Evolutionary conservation across 139 green algal genomes (phyloP), one percentile per base, ranked within the genome.

Genomic region (Coccomyxa sp.): DNA sequence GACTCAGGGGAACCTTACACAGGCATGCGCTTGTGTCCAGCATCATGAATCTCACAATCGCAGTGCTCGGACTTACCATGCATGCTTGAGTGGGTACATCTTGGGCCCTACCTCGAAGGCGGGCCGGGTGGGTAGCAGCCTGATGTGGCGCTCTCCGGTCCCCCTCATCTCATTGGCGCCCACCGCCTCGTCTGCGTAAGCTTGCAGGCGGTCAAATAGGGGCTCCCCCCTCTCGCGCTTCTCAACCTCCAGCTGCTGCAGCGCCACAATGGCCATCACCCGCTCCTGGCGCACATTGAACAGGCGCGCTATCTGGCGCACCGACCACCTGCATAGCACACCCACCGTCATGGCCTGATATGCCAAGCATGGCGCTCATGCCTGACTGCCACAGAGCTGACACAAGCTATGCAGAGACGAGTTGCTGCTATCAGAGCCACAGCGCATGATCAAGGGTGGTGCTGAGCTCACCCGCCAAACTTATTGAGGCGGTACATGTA

Each of bases 261-360:
- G 80, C 8, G 82, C 83, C 5, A 93, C 39, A 78, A 93, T 93
- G 34, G 87, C 89, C 82, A 90, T 82, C 29, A 90, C 87, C 0
- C 89, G 80, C 83, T 93, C 87, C 79, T 86, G 75, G 4, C 89
- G 81, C 55, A 93, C 84, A 9, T 74, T 41, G 76, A 90, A 93
- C 39, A 80, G 40, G 10, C 76, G 40, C 6, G 88, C 85, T 10
- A 92, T 78, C 2, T 38, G 0, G 2, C 68, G 74, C 6, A 78
- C 24, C 7, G 35, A 68, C 39, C 77, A 87, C 75, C 84, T 89
- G 78, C n/a, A 31, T 34, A 41, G 2, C 2, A 74, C 3, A 7
- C 18, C 55, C 38, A 80, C 55, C 74, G 33, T 36, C 58, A 70
- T 22, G 31, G 14, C 44, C 55, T 38, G 27, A 36, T 74, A 18